phyloP scores from a whole-genome alignment of 495 filamentous ascomycete genomes.

The Pseudotulostoma volvatum region DNA sequence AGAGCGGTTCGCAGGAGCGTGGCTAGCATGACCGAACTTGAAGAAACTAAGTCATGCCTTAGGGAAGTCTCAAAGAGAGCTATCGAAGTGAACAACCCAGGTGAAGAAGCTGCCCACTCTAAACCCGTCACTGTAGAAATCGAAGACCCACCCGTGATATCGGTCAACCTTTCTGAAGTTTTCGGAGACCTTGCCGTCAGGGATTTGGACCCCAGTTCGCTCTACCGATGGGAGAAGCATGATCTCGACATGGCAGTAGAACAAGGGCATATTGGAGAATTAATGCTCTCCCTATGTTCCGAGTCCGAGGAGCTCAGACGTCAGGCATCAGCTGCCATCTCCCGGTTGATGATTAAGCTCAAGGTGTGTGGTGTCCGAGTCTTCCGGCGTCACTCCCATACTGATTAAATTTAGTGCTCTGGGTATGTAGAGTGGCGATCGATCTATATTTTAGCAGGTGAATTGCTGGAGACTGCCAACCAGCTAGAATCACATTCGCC shows the following conservation, averaged over 20 bases:
- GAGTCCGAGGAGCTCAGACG: conserved; percentile 53
- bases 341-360: conserved; percentile 47
- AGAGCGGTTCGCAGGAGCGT: conserved; percentile 26
- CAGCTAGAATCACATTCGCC: conserved; percentile 35
- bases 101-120: conserved; percentile 12
- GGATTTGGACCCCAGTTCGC: conserved; percentile 23
- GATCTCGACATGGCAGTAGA: conserved; percentile 58
- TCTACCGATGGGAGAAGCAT: conserved; percentile 53
- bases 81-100: conserved; percentile 11
- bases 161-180: conserved; percentile 23
- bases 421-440: conserved; percentile 62
- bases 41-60: conserved; percentile 21
- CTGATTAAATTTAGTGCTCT: conserved; percentile 29
- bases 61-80: conserved; percentile 25
- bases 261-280: conserved; percentile 46
- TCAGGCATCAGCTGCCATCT: conserved; percentile 53
- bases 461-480: conserved; percentile 58
- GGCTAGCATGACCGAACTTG: conserved; percentile 19
- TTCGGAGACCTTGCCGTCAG: conserved; percentile 26
- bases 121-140: conserved; percentile 2
- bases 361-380: conserved; percentile 23
- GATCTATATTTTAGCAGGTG: conserved; percentile 56
- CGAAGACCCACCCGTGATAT: conserved; percentile 2
- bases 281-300: conserved; percentile 63
- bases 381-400: conserved; percentile 2